Evolutionary conservation across 2,329 filamentous ascomycete species (phyloP).

Genomic region (Tolypocladium capitatum): DNA sequence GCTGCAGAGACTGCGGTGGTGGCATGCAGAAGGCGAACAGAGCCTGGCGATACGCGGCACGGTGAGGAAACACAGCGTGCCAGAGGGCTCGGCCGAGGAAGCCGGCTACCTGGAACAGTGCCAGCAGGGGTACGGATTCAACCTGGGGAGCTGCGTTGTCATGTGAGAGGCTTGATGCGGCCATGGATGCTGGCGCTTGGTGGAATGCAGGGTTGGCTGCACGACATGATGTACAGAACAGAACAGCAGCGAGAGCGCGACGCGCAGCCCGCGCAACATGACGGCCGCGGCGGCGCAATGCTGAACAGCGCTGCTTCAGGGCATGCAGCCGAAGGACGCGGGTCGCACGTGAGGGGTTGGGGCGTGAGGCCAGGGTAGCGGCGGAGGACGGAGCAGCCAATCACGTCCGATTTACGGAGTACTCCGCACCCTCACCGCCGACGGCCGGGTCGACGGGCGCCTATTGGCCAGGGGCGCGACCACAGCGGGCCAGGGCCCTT

Average conservation of each 20-base stretch:
- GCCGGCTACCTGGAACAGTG: slow-evolving; percentile 67
- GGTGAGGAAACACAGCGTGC: slow-evolving; percentile 47
- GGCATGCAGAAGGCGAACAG: slow-evolving; percentile 81
- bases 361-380: too few relatives aligned
- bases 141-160: slow-evolving; percentile 32
- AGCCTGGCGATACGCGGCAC: slow-evolving; percentile 63
- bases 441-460: too few relatives aligned
- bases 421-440: too few relatives aligned
- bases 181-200: background rate
- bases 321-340: too few relatives aligned
- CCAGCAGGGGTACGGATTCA: slow-evolving; percentile 32
- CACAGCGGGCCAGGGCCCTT: too few relatives aligned
- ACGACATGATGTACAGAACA: background rate
- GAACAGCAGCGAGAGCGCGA: background rate
- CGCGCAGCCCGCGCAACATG: too few relatives aligned
- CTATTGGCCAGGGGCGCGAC: too few relatives aligned
- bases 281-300: too few relatives aligned
- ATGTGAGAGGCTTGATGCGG: slow-evolving; percentile 31
- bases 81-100: slow-evolving; percentile 51
- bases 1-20: slow-evolving; percentile 76
- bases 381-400: too few relatives aligned
- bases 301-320: too few relatives aligned
- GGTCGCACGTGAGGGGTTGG: too few relatives aligned
- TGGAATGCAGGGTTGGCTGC: background rate
- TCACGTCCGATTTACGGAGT: too few relatives aligned